These are phyloP conservation scores for Geranium brycei DNA, from an alignment of 345 rosid genomes.

Conservation along the genomic window DNA sequence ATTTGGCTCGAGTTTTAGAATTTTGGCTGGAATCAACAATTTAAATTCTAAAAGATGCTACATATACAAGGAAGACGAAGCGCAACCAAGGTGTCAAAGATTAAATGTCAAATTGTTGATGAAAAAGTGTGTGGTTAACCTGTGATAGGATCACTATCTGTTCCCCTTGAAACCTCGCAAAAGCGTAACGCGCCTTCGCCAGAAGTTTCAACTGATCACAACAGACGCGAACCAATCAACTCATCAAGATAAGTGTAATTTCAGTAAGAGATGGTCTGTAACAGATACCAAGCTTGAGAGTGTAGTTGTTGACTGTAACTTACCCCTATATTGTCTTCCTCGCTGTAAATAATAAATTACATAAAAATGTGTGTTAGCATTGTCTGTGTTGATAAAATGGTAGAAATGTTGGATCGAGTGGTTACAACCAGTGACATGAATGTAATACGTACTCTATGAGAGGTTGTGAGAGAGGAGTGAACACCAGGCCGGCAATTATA, in stretches of 20 bases:
- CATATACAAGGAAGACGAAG: too few species aligned
- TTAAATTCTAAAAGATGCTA: too few species aligned
- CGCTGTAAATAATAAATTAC: constrained; percentile 25
- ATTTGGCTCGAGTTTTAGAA: too few species aligned
- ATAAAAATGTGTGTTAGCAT: not conserved
- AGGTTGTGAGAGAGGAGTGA: constrained; percentile 93
- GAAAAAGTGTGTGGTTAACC: constrained; percentile 22
- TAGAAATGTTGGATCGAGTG: too few species aligned
- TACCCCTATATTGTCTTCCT: constrained; percentile 84
- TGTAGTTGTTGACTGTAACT: constrained; percentile 16
- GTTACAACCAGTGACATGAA: too few species aligned
- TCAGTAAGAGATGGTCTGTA: not conserved
- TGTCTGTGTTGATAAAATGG: too few species aligned
- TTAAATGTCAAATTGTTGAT: too few species aligned
- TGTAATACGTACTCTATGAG: constrained; percentile 60
- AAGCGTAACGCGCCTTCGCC: constrained; percentile 77
- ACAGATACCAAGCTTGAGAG: constrained; percentile 1
- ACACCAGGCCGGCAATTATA: constrained; percentile 88
- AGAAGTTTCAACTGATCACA: constrained; percentile 56
- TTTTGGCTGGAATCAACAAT: too few species aligned
- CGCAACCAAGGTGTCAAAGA: too few species aligned
- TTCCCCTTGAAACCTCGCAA: constrained; percentile 81
- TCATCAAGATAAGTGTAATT: not conserved
- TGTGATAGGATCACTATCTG: constrained; percentile 94
- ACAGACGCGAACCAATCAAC: constrained; percentile 13